Base-by-base conservation (phyloP, 192 early-diverging fungal species). In the Coemansia sp. region DNA sequence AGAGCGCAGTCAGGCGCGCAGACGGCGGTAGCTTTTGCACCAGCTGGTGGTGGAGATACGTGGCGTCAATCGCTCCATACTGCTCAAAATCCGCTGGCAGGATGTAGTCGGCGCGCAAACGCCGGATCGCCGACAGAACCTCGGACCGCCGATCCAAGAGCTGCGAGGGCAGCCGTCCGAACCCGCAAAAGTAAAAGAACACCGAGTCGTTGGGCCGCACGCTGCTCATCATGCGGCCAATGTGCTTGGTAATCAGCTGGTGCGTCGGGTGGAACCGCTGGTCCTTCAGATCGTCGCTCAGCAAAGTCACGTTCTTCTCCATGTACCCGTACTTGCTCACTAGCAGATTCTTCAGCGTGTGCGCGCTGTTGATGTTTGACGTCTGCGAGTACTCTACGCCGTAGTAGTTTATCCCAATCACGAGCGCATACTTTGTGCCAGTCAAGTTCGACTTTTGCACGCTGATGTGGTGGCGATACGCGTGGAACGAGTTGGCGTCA, bases 171-270 rank as follows among this genome's bases (percentile, higher is more conserved):
- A 82, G 83, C 12, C 85, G 77, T 31, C 92, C 87, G 63, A 91
- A 91, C 32, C 94, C 94, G 58, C 85, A 90, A 68, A 82, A 94
- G 73, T 92, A 90, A 73, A 94, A 88, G 65, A 91, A 89, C 61
- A 94, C 79, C 8, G 88, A 87, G 68, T 93, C 92, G 56, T 88
- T 88, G 45, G 93, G 86, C 31, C 78, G 73, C 35, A 89, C 85
- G 27, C 79, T 89, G 43, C 73, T 71, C 63, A 91, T 88, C 47
- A 94, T 86, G 82, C 89, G 90, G 35, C 82, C 78, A 70, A 93
- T 89, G 39, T 82, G 86, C 32, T 85, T 71, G 15, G 85, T 77
- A 22, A 90, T 90, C 57, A 86, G 83, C 38, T 79, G 78, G 36
- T 80, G 67, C 19, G 88, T 90, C 22, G 83, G 83, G 12, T 79